phyloP scores from a whole-genome alignment of 2,329 filamentous ascomycete genomes.

The Fusarium vanettenii region DNA sequence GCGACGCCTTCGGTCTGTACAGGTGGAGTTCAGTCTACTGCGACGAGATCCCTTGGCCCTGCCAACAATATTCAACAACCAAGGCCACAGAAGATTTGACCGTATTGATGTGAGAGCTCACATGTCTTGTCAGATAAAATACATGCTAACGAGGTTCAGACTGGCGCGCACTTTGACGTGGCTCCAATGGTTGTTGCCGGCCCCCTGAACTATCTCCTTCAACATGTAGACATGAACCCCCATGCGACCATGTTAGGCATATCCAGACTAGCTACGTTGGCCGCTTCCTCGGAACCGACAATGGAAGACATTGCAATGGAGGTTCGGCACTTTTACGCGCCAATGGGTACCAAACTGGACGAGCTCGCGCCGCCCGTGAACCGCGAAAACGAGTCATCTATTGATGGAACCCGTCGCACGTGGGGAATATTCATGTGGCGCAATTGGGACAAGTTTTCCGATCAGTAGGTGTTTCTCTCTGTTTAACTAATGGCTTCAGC shows the following conservation, averaged over 20 bases:
- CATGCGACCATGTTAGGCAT: conserved; percentile 39
- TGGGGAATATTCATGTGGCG: conserved; percentile 39
- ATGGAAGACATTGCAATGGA: neutral
- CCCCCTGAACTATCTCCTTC: conserved; percentile 21
- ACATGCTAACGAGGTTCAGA: conserved; percentile 16
- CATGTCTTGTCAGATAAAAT: neutral
- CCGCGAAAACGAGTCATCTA: neutral
- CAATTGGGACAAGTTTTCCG: conserved; percentile 41
- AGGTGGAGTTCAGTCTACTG: conserved; percentile 9
- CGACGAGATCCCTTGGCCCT: neutral
- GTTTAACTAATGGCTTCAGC: neutral
- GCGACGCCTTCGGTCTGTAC: neutral
- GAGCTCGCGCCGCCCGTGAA: conserved; percentile 29
- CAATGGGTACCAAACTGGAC: conserved; percentile 27
- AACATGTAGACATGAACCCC: conserved; percentile 41
- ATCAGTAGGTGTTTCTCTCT: conserved; percentile 14
- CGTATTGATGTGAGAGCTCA: conserved; percentile 25
- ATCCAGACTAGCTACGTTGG: conserved; percentile 1
- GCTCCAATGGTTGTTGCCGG: conserved; percentile 22
- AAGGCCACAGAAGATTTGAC: conserved; percentile 12
- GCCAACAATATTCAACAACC: neutral
- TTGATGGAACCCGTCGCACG: conserved; percentile 23
- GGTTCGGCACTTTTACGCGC: neutral
- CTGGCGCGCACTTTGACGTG: neutral
- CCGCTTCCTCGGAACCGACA: neutral